Base-by-base conservation (phyloP, 164 flowering plant genomes). In the Vitis riparia region DNA sequence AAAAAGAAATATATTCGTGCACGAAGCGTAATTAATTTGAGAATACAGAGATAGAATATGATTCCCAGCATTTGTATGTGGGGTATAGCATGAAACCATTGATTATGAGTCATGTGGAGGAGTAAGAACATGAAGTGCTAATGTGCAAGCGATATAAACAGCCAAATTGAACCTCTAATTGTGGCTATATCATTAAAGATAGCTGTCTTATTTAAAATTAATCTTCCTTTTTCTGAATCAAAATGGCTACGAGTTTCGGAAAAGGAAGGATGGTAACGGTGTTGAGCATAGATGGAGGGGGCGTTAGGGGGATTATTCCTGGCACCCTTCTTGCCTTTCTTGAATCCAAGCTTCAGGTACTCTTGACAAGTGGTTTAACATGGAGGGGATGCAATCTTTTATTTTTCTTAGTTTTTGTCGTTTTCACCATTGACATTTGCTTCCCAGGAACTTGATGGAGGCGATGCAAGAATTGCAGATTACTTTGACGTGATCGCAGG, bases 251-350 rank as follows among this genome's bases (percentile, higher is more conserved):
- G 6, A 29, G 30, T 44, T 44, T 44, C 23, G 71, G 19, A 30
- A 62, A 48, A 12, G 73, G 73, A 49, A 63, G 63, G 27, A 55
- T 66, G 47, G 16, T 79, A 10, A 79, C 79, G 2, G 51, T 79
- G 19, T 69, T 79, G 27, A 73, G 77, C 62, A 79, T 79, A 16
- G 82, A 79, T 63, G 82, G 82, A 3, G 82, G 82, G n/a, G 82
- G 82, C 30, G 76, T 79, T 13, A 66, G 79, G 70, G 82, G 79
- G 15, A 44, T 79, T 12, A 79, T 79, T 51, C 82, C 82, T 0
- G 77, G 58, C 10, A 70, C 75, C 16, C 63, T 79, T 2, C 79
- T 79, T 15, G 69, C 69, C 14, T 70, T 67, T 56, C 71, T 79
- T 10, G 82, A 79, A 32, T 76, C 79, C 55, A 16, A 79, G 11